Evolutionary conservation across 2,329 filamentous ascomycete genomes (phyloP), one percentile per base, ranked within the genome.

Genomic region (Diplodia seriata): DNA sequence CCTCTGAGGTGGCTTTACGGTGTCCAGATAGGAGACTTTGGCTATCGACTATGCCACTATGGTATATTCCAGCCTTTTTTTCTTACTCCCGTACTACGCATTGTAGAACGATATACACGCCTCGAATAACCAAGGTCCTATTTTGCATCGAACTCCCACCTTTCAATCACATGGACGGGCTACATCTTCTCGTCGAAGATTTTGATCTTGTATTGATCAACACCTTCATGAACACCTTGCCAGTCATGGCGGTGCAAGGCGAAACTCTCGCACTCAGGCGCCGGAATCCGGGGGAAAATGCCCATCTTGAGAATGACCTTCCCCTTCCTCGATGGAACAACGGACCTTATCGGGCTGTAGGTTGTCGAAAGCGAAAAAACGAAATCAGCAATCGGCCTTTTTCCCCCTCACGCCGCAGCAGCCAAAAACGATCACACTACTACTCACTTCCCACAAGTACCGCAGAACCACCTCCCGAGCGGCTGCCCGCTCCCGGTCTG

Each of bases 231-330:
- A 56, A 71, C 75, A 6, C 77, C 78, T 70, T 82, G 76, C 82
- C 83, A 85, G 2, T 72, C 70, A 70, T 84, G 81, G 61, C 78
- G 76, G 69, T 82, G 78, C n/a, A 72, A 66, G 2, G 76, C 79
- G 73, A 85, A 85, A 18, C 72, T 76, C 72, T 84, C 83, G 56
- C 74, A 76, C 68, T 84, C 81, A 0, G 83, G 83, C 67, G 77
- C 73, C 4, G 83, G 82, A 29, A 84, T 84, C 4, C 80, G 74
- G 5, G 81, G 81, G 69, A 83, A 84, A 51, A 85, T 81, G 14
- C 84, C 84, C 77, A 85, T 79, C 72, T 85, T 85, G 55, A 85
- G 62, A 15, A 85, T 75, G 0, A 81, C 76, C 70, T 82, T 82
- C n/a, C 62, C 62, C n/a, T 66, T 66, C 23, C 38, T 38, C 14